These are phyloP conservation scores for Pseudomonodictys pantanalensis DNA, from an alignment of 495 filamentous ascomycete species.

Conservation along the genomic window DNA sequence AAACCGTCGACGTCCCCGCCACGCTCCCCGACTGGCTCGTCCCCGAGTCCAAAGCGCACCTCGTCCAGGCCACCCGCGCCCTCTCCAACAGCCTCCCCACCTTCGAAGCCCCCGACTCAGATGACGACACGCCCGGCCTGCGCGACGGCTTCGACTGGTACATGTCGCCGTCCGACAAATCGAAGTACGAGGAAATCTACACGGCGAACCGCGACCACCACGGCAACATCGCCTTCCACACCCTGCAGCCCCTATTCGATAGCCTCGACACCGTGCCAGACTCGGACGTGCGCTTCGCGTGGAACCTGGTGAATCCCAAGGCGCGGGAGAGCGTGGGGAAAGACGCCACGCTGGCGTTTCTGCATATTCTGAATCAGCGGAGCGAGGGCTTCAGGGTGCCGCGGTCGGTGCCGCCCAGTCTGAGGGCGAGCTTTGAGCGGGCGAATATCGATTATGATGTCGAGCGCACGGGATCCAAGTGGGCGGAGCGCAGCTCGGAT, in stretches of 20 bases:
- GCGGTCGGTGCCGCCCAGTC: slow-evolving; percentile 82
- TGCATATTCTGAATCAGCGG: slow-evolving; percentile 91
- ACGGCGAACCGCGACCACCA: slow-evolving; percentile 79
- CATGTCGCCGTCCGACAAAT: slow-evolving; percentile 85
- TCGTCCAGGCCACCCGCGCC: slow-evolving; percentile 85
- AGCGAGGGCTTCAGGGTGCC: slow-evolving; percentile 96
- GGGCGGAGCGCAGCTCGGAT: slow-evolving; percentile 66
- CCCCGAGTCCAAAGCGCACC: slow-evolving; percentile 92
- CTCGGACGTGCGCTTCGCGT: slow-evolving; percentile 87
- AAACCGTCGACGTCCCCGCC: slow-evolving; percentile 78
- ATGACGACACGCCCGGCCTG: slow-evolving; percentile 69
- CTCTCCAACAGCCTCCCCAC: slow-evolving; percentile 69
- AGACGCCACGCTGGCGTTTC: slow-evolving; percentile 88
- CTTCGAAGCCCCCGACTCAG: slow-evolving; percentile 78
- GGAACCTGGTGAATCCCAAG: slow-evolving; percentile 95
- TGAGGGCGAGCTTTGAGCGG: slow-evolving; percentile 87
- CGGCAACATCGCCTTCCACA: slow-evolving; percentile 78
- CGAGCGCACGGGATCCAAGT: slow-evolving; percentile 65
- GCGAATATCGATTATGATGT: slow-evolving; percentile 94
- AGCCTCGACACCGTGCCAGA: slow-evolving; percentile 86
- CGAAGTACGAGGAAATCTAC: slow-evolving; percentile 96
- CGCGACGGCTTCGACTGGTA: slow-evolving; percentile 99
- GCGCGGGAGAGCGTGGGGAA: slow-evolving; percentile 78
- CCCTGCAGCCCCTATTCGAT: slow-evolving; percentile 80
- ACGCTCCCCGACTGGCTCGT: slow-evolving; percentile 92